phyloP scores from a whole-genome alignment of 169 alveolate species.

The Plasmodium coatneyi region DNA sequence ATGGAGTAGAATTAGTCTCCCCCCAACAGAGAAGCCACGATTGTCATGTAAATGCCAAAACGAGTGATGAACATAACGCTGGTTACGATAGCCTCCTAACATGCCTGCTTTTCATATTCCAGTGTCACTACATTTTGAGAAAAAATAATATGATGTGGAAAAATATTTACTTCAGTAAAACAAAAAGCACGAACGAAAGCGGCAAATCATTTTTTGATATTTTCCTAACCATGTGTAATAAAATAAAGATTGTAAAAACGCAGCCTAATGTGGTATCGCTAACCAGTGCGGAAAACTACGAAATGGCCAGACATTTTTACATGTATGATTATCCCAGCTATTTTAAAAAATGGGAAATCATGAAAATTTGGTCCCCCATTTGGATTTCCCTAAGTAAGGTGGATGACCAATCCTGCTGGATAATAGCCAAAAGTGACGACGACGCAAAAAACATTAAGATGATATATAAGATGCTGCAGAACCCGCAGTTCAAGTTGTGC shows the following conservation, averaged over 20 bases:
- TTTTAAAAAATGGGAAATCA: constrained; percentile 91
- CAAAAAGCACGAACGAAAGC: constrained; percentile 20
- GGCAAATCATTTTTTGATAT: constrained; percentile 35
- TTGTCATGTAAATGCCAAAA: constrained; percentile 6
- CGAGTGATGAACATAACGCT: constrained; percentile 86
- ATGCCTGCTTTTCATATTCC: constrained; percentile 85
- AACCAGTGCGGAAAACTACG: constrained; percentile 83
- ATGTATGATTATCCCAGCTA: constrained; percentile 87
- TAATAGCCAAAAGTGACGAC: constrained; percentile 88
- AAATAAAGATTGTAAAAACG: constrained; percentile 86
- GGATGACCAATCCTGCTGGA: constrained; percentile 89
- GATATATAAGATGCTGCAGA: constrained; percentile 87
- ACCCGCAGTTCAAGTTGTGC: constrained; percentile 85
- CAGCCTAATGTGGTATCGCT: constrained; percentile 88
- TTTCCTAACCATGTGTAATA: constrained; percentile 76
- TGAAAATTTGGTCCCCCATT: constrained; percentile 91
- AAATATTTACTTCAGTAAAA: constrained; percentile 37
- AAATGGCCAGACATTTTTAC: constrained; percentile 87
- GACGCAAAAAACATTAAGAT: constrained; percentile 85
- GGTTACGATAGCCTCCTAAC: constrained; percentile 92
- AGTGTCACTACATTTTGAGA: constrained; percentile 77
- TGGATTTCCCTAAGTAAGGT: constrained; percentile 88
- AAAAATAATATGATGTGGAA: constrained; percentile 74
- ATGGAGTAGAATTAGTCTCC: neutral
- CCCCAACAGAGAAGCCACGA: neutral